Evolutionary conservation across 495 filamentous ascomycete genomes (phyloP).

Genomic region (Glarea lozoyensis): DNA sequence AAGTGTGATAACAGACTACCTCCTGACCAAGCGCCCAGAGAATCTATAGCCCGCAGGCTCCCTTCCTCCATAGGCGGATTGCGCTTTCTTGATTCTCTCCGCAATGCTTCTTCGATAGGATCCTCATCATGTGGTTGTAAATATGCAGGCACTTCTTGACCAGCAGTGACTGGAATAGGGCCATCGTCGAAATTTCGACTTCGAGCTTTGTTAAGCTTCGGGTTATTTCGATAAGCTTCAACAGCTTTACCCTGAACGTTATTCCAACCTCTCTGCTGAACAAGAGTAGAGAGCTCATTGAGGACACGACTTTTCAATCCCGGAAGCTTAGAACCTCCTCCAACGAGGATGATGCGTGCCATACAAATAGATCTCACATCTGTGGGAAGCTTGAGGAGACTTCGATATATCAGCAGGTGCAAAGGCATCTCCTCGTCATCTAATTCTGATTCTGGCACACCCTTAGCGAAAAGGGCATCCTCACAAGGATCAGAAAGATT

Average conservation of each 20-base stretch:
- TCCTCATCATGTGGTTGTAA: constrained; percentile 43
- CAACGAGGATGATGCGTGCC: constrained; percentile 81
- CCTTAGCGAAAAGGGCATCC: constrained; percentile 56
- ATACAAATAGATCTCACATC: constrained; percentile 81
- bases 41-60: constrained; percentile 65
- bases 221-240: constrained; percentile 43
- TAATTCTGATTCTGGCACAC: constrained; percentile 41
- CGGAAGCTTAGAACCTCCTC: constrained; percentile 70
- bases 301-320: constrained; percentile 76
- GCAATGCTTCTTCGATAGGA: constrained; percentile 55
- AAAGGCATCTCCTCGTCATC: constrained; percentile 83
- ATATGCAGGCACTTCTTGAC: constrained; percentile 22
- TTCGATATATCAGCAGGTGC: constrained; percentile 61
- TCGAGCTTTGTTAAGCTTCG: constrained; percentile 37
- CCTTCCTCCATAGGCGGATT: constrained; percentile 40
- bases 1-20: constrained; percentile 72
- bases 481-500: constrained; percentile 67
- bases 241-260: constrained; percentile 53
- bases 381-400: constrained; percentile 64
- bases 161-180: constrained; percentile 14
- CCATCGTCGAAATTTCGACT: constrained; percentile 23
- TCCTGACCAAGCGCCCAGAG: constrained; percentile 81
- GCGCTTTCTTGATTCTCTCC: constrained; percentile 39
- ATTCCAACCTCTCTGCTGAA: constrained; percentile 68
- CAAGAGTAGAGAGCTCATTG: constrained; percentile 56